These are phyloP conservation scores for Achlya hypogyna DNA, from an alignment of 352 stramenopile species.

Conservation along the genomic window DNA sequence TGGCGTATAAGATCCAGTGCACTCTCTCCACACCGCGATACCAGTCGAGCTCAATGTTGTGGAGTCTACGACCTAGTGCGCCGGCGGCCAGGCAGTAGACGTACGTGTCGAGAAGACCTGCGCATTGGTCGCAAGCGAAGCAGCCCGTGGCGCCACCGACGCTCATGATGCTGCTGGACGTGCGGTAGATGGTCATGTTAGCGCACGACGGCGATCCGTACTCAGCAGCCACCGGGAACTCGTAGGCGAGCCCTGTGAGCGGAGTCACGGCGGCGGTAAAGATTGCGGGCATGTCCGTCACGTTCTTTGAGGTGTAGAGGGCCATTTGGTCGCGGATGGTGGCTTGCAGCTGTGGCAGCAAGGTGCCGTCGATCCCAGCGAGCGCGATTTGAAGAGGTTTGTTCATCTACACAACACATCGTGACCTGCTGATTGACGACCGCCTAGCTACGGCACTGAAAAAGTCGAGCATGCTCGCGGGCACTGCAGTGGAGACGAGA, in stretches of 20 bases:
- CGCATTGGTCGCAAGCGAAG: constrained; percentile 54
- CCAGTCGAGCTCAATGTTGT: constrained; percentile 45
- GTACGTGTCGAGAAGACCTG: constrained; percentile 25
- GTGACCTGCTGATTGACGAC: neutral
- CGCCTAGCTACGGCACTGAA: neutral
- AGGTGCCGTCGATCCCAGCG: neutral
- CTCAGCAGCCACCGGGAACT: neutral
- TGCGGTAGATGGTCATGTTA: constrained; percentile 41
- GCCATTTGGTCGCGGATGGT: constrained; percentile 4
- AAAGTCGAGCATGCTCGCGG: neutral
- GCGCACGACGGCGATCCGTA: constrained; percentile 26
- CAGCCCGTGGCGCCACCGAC: constrained; percentile 43
- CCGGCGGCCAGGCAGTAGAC: neutral
- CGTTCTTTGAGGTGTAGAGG: neutral
- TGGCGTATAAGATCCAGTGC: constrained; percentile 18
- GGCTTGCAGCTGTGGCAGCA: neutral
- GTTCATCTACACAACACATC: neutral
- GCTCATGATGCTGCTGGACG: constrained; percentile 38
- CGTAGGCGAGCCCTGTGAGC: neutral
- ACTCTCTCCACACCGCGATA: constrained; percentile 34
- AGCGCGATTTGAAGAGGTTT: neutral
- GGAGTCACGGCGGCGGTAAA: neutral
- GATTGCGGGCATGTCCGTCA: constrained; percentile 10
- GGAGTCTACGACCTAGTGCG: constrained; percentile 33
- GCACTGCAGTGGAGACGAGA: neutral